Percentiles rank a stretch among this genome's conserved stretches.
Evolutionary conservation across 306 rosid species (phyloP).

Genomic region (Fagus crenata): DNA sequence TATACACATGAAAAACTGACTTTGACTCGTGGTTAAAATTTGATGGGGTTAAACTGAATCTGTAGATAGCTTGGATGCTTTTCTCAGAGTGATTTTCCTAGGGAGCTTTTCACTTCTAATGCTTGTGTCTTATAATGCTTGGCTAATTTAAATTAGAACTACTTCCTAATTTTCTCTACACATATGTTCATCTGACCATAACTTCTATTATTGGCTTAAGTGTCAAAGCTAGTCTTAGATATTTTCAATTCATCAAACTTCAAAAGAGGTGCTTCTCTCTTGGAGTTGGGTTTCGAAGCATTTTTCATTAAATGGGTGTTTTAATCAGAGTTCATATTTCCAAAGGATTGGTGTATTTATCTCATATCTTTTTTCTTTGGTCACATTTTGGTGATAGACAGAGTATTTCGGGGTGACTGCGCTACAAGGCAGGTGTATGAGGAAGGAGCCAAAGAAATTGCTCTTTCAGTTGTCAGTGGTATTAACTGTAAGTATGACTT

Average conservation of each 20-base stretch:
- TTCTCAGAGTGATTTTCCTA: not conserved
- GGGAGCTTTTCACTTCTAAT: not conserved
- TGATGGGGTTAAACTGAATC: not conserved
- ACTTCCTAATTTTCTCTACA: not conserved
- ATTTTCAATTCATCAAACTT: conserved; percentile 5
- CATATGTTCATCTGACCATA: not conserved
- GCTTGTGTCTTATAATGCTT: not conserved
- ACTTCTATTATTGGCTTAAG: not conserved
- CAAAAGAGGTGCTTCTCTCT: not conserved
- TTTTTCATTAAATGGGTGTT: not conserved
- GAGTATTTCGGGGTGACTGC: conserved; percentile 86
- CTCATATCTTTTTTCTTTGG: not conserved
- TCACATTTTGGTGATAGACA: conserved; percentile 55
- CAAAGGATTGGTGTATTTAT: not conserved
- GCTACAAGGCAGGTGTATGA: conserved; percentile 84
- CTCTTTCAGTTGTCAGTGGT: conserved; percentile 89
- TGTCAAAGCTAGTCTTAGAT: not conserved
- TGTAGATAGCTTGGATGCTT: not conserved
- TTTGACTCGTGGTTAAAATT: not conserved
- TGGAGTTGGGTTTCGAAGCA: not conserved
- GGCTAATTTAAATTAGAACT: not conserved
- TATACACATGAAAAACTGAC: not conserved
- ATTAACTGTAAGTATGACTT: conserved; percentile 75
- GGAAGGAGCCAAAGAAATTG: conserved; percentile 84
- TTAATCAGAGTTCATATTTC: conserved; percentile 3